Evolutionary conservation across 2,329 filamentous ascomycete species (phyloP), one percentile per base, ranked within the genome.

Genomic region (Venturia aucupariae): DNA sequence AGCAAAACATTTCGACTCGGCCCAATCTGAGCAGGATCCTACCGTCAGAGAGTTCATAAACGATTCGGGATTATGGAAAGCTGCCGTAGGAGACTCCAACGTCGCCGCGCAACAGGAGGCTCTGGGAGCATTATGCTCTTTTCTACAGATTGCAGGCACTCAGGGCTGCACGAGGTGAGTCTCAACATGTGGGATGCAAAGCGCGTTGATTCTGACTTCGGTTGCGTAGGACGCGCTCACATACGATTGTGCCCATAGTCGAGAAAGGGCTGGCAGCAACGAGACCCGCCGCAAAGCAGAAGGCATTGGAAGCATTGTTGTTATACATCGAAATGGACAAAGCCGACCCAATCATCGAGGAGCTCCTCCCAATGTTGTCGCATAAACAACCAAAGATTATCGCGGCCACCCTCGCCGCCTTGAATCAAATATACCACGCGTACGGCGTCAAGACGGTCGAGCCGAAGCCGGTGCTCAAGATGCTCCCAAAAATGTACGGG

Each of bases 101-200:
- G 94, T 99, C 65, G 94, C 93, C 22, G 94, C 95, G 41, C 94
- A 99, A 75, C 89, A 95, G 77, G 95, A 99, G 70, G 94, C 90
- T 67, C 85, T 99, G 60, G 86, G 84, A 60, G 89, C 93, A 44
- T 84, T 96, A 71, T 96, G 92, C 76, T 87, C 91, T 1, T 99
- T 97, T 74, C 82, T 99, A 65, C 93, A 97, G 73, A 96, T 89
- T 72, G 91, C 91, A 66, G 92, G 93, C 64, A 82, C 84, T 65
- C 89, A 95, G 69, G 88, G 89, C 65, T 90, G 88, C 71, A 81
- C 87, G 69, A 86, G 90, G 80, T 86, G 76, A 68, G 77, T 67
- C 42, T 24, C 39, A 27, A 27, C 44, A 2, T 22, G 17, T 48
- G 17, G 8, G 46, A 35, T 57, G 30, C 27, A 57, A 19, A 63